Percentiles rank a stretch among this genome's conserved stretches.
These are phyloP conservation scores for Calonectria hongkongensis DNA, from an alignment of 2,329 filamentous ascomycete genomes.

Conservation along the genomic window DNA sequence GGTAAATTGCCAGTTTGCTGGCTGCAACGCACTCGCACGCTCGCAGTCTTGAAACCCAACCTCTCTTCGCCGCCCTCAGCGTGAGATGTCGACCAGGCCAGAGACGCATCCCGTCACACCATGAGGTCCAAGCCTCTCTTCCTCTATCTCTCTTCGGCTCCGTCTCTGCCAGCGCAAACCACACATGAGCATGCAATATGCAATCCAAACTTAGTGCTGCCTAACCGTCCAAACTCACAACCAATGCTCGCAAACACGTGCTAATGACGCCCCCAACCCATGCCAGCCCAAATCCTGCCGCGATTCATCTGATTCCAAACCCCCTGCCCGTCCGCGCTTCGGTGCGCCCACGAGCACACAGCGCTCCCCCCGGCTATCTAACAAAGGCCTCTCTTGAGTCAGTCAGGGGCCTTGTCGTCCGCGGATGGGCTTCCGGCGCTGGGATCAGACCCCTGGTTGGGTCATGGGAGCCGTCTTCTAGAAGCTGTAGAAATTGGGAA, in stretches of 20 bases:
- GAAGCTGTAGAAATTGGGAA: slow-evolving; percentile 52
- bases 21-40: slow-evolving; percentile 20
- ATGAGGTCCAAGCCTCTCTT: slow-evolving; percentile 19
- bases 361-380: slow-evolving; percentile 36
- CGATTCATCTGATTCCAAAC: slow-evolving; percentile 45
- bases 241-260: slow-evolving; percentile 48
- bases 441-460: slow-evolving; percentile 44
- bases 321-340: slow-evolving; percentile 19
- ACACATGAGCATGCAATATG: not conserved
- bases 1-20: not conserved
- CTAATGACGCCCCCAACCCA: slow-evolving; percentile 41
- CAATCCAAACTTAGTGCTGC: slow-evolving; percentile 10
- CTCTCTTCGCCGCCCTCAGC: slow-evolving; percentile 21
- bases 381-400: slow-evolving; percentile 44
- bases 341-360: slow-evolving; percentile 28
- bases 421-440: slow-evolving; percentile 51
- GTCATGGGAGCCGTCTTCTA: slow-evolving; percentile 51
- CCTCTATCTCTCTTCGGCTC: not conserved
- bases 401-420: slow-evolving; percentile 34
- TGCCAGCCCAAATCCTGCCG: slow-evolving; percentile 22
- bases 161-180: slow-evolving; percentile 30
- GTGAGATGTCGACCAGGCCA: slow-evolving; percentile 7
- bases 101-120: slow-evolving; percentile 33
- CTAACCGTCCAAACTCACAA: slow-evolving; percentile 21
- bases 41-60: slow-evolving; percentile 31